Base-by-base conservation (phyloP, 2,329 filamentous ascomycete genomes). In the Samsoniella hepiali region DNA sequence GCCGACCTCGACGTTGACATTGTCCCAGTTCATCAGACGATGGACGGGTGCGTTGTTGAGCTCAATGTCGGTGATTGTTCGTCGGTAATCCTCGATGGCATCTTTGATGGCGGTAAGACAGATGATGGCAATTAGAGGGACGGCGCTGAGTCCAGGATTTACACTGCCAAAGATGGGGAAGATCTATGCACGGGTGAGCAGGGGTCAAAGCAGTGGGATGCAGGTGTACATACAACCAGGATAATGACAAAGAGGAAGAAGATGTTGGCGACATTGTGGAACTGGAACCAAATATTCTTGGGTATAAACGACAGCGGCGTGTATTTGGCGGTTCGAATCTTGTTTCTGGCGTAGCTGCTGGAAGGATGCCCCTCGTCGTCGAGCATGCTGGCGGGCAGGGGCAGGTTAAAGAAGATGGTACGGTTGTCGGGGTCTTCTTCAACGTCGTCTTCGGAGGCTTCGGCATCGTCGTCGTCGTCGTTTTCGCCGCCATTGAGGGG, bases 211-310 rank as follows among this genome's bases (percentile, higher is more conserved):
- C 58, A 42, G 7, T 27, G 8, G 47, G 32, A 31, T 13, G 55
- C 27, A 2, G 4, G 3, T 22, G 15, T 34, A 74, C 93, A 83
- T 88, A 98, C 95, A 72, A 89, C 88, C 65, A 99, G 84, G 73
- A 99, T 96, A 74, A 97, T 93, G 71, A 94, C 85, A 78, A 98
- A 97, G 69, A 98, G 82, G 84, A 99, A 99, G 79, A 98, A 99
- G 61, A 98, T 89, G 76, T 99, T 99, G 73, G 95, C 95, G 71
- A 99, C 90, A 73, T 98, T 98, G 78, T 99, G 94, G 74, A 99
- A 98, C 77, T 99, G 96, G 68, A 96, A 91, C 87, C 89, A 99
- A 72, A 99, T 74, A 77, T 99, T 98, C 80, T 98, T 98, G 15
- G 95, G 95, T 34, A 99, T 77, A 77, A 99, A 99, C 65, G 91